Evolutionary conservation across 805 yeast species (phyloP).

Genomic region (Sugiyamaella lignohabitans): DNA sequence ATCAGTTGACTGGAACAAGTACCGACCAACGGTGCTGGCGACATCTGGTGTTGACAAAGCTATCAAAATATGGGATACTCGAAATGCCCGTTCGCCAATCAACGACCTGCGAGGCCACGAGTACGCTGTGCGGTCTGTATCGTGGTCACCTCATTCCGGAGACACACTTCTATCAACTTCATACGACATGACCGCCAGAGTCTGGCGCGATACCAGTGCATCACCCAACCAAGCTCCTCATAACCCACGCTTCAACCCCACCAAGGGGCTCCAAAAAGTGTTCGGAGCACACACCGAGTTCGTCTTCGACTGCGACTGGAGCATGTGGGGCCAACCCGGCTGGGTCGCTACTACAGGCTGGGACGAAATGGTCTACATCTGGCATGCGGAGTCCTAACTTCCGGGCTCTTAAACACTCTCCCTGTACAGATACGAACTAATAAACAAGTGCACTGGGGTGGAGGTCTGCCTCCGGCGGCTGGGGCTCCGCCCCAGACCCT

Average conservation of each 20-base stretch:
- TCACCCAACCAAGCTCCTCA: conserved; percentile 30
- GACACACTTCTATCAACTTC: conserved; percentile 67
- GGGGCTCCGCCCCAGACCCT: no score
- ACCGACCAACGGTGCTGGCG: conserved; percentile 70
- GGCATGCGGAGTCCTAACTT: conserved; percentile 53
- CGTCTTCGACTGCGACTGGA: conserved; percentile 91
- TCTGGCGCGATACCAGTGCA: conserved; percentile 71
- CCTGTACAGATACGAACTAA: no score
- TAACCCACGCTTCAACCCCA: conserved; percentile 31
- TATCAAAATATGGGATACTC: conserved; percentile 79
- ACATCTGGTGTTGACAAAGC: conserved; percentile 89
- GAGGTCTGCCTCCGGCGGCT: no score
- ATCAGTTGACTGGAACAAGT: conserved; percentile 85
- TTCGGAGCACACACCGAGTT: conserved; percentile 78
- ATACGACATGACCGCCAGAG: conserved; percentile 86
- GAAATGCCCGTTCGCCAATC: conserved; percentile 62
- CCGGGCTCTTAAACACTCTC: no score
- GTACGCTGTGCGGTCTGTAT: conserved; percentile 73
- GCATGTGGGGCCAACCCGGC: conserved; percentile 94
- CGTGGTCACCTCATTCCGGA: conserved; percentile 85
- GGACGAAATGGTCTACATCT: conserved; percentile 91
- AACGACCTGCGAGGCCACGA: conserved; percentile 84
- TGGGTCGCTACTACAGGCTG: conserved; percentile 94
- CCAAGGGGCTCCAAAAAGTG: conserved; percentile 48
- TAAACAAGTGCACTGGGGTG: no score